Percentiles rank a stretch among this genome's conserved stretches.
These are phyloP conservation scores for Lactifluus subvellereus DNA, from an alignment of 768 basidiomycete genomes.

Conservation along the genomic window DNA sequence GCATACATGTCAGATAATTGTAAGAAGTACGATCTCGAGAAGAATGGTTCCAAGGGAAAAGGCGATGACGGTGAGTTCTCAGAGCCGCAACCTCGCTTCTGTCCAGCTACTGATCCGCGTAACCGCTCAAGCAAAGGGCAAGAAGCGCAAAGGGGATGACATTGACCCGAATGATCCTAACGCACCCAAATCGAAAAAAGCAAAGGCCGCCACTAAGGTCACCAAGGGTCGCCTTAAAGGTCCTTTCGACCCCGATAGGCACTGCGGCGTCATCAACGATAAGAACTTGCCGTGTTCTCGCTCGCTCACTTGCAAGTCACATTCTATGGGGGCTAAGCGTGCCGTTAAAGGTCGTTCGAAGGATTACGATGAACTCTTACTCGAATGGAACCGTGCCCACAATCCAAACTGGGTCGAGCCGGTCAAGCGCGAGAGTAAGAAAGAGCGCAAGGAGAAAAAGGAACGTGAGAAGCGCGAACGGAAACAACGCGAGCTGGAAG, in stretches of 20 bases:
- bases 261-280: constrained; percentile 97
- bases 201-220: constrained; percentile 59
- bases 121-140: constrained; percentile 45
- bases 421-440: constrained; percentile 79
- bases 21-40: constrained; percentile 49
- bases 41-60: constrained; percentile 56
- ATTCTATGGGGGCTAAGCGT: constrained; percentile 95
- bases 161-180: constrained; percentile 57
- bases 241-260: constrained; percentile 84
- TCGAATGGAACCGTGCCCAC: constrained; percentile 86
- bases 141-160: constrained; percentile 80
- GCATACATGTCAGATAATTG: constrained; percentile 45
- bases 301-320: constrained; percentile 95
- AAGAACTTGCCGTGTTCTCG: constrained; percentile 89
- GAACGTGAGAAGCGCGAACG: constrained; percentile 80
- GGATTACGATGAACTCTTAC: constrained; percentile 76
- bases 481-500: constrained; percentile 66
- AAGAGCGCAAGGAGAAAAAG: constrained; percentile 80
- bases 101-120: neutral
- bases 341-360: constrained; percentile 82
- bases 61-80: constrained; percentile 37
- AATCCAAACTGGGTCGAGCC: constrained; percentile 88
- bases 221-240: constrained; percentile 78
- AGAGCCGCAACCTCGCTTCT: neutral
- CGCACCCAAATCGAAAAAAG: constrained; percentile 72